Base-by-base conservation (phyloP, 345 rosid genomes). In the Corchorus olitorius region DNA sequence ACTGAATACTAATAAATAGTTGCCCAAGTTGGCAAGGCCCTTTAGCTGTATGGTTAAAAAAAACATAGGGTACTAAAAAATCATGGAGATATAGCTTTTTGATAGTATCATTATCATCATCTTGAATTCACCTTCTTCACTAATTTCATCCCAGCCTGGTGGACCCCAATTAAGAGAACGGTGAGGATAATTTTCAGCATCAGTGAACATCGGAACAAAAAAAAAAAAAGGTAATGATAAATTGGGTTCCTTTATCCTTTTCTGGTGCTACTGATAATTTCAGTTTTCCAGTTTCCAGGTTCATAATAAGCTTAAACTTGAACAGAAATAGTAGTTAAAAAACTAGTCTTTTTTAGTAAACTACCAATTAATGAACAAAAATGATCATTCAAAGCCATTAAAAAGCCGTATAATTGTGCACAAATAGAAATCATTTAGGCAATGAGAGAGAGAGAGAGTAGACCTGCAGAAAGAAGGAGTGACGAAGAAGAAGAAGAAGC, bases 381-480 rank as follows among this genome's bases (percentile, higher is more conserved):
- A 63, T 17, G 45, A 19, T 43, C 52, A 43, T 19, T 43, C 70
- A 43, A 43, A 65, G 52, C 10, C 11, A 43, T 16, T 65, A 65
- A 65, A 65, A 15, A 49, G 4, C 53, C 3, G 53, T 39, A n/a
- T n/a, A 55, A n/a, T 55, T 55, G 20, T 7, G 17, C 27, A 55
- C 7, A 68, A 68, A 48, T 13, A 37, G 19, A 1, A 52, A 67
- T 48, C 41, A 55, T 17, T 43, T 68, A 27, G 33, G 49, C 16
- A 72, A 76, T 35, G 16, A 49, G 27, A 55, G 55, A 69, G 67
- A 65, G 12, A 13, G 50, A 52, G 34, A 35, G 22, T 5, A 43
- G 68, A 84, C 89, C 87, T 83, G 84, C 70, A 76, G 62, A 83
- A 9, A 53, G 81, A 76, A 16, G 81, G 69, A 56, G 66, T 67